These are phyloP conservation scores for Penicillium psychrofluorescens DNA, from an alignment of 495 filamentous ascomycete species.

Conservation along the genomic window DNA sequence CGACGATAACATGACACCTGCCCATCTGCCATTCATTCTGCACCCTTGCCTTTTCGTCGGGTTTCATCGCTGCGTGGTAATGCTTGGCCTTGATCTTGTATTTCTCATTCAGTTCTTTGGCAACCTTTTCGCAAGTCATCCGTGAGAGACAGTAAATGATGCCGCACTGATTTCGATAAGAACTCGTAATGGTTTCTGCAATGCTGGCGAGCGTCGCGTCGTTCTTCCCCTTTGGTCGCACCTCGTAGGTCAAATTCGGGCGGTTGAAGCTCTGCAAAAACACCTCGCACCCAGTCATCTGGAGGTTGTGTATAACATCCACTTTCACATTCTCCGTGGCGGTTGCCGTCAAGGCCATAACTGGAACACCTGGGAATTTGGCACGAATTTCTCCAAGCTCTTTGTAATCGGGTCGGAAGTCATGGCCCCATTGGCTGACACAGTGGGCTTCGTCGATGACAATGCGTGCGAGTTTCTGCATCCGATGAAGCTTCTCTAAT, in stretches of 20 bases:
- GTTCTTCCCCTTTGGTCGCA: conserved; percentile 50
- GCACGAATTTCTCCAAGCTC: conserved; percentile 63
- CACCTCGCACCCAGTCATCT: conserved; percentile 64
- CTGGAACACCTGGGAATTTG: conserved; percentile 66
- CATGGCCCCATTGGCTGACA: conserved; percentile 98
- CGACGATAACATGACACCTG: conserved; percentile 79
- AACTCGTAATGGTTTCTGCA: conserved; percentile 58
- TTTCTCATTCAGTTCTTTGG: conserved; percentile 52
- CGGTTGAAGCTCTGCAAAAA: conserved; percentile 93
- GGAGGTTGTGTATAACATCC: conserved; percentile 83
- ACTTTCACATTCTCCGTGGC: conserved; percentile 87
- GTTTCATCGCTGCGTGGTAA: conserved; percentile 76
- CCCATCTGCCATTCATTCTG: conserved; percentile 81
- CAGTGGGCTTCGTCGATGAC: conserved; percentile 98
- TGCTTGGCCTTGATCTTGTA: conserved; percentile 66
- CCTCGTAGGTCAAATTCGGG: conserved; percentile 83
- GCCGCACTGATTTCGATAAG: conserved; percentile 65
- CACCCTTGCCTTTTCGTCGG: conserved; percentile 53
- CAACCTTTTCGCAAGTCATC: conserved; percentile 72
- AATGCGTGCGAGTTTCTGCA: conserved; percentile 70
- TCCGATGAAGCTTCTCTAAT: conserved; percentile 55
- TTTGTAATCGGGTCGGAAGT: conserved; percentile 97
- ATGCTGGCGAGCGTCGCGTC: conserved; percentile 58
- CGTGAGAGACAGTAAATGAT: conserved; percentile 94
- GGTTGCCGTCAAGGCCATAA: conserved; percentile 93